Evolutionary conservation across 495 filamentous ascomycete species (phyloP), one percentile per base, ranked within the genome.

Genomic region (Chaetomidium leptoderma): DNA sequence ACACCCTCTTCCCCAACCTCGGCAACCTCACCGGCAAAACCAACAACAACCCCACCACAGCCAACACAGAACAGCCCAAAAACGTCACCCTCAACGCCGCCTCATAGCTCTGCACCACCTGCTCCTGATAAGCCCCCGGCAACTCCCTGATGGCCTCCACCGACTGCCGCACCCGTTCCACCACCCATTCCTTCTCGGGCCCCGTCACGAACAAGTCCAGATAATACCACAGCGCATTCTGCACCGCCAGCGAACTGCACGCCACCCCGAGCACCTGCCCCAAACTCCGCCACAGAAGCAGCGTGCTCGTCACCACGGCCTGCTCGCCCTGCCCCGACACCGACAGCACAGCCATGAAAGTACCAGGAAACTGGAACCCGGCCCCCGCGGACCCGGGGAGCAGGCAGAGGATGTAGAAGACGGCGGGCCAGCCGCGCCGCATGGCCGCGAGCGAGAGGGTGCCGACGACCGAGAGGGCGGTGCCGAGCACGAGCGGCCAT

Each of bases 241-340:
- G 89, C 57, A 92, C 76, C 24, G 91, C 81, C 62, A 90, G 78
- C 65, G 86, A 89, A 55, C 83, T 87, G 29, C 77, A 74, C 4
- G 87, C 80, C 27, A 91, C 81, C 8, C 88, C 89, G 63, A 91
- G 76, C 2, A 91, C 87, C 43, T 75, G 78, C 10, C 88, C 89
- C 29, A 91, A 66, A 45, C 81, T 83, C 17, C 87, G 72, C 79
- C 82, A 88, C 16, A 91, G 71, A 8, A 84, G 80, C 44, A 90
- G 64, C 0, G 87, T 90, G 29, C 79, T 84, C 0, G 86, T 90
- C 11, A 86, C 86, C 19, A 91, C 85, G 3, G 89, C 88, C 63
- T 91, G 86, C 33, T 90, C 84, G n/a, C 77, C 72, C 58, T 87
- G 84, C 10, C 81, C 76, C 45, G 81, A 84, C 0, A 83, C 83